phyloP scores from a whole-genome alignment of 176 grass and related monocot species.

The Leersia perrieri region DNA sequence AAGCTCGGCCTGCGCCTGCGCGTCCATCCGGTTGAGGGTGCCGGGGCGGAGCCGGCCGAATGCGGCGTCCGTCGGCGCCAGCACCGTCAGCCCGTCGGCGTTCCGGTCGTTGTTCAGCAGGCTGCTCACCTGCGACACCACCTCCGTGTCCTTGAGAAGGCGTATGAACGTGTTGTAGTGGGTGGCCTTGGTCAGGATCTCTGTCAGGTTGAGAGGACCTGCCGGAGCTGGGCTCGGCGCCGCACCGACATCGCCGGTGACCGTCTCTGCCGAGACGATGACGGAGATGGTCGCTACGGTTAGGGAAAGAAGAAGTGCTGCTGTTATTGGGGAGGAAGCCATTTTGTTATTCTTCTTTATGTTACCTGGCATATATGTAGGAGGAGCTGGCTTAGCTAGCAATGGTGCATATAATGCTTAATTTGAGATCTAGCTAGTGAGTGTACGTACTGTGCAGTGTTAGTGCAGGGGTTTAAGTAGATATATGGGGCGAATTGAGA shows the following conservation, averaged over 20 bases:
- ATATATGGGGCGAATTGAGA: neutral
- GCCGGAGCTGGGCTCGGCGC: slow-evolving; percentile 29
- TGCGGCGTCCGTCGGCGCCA: slow-evolving; percentile 43
- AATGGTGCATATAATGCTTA: neutral
- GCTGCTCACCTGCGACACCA: slow-evolving; percentile 41
- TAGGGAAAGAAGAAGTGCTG: neutral
- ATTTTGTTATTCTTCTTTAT: no score
- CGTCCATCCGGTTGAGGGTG: slow-evolving; percentile 46
- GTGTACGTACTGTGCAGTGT: neutral
- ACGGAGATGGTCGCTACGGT: neutral
- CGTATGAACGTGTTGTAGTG: slow-evolving; percentile 53
- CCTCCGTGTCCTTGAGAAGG: slow-evolving; percentile 55
- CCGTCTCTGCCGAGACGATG: neutral
- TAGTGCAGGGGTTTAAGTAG: neutral
- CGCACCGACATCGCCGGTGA: neutral
- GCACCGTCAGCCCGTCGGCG: slow-evolving; percentile 38
- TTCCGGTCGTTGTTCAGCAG: slow-evolving; percentile 30
- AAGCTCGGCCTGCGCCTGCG: slow-evolving; percentile 45
- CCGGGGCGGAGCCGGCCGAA: slow-evolving; percentile 40
- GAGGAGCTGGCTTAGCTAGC: no score
- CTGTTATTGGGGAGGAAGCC: slow-evolving; percentile 34
- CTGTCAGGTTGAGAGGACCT: slow-evolving; percentile 31
- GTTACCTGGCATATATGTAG: no score
- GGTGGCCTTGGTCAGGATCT: slow-evolving; percentile 43
- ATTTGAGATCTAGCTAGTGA: no score